Base-by-base conservation (phyloP, 352 stramenopile genomes). In the Phytopythium kandeliae region DNA sequence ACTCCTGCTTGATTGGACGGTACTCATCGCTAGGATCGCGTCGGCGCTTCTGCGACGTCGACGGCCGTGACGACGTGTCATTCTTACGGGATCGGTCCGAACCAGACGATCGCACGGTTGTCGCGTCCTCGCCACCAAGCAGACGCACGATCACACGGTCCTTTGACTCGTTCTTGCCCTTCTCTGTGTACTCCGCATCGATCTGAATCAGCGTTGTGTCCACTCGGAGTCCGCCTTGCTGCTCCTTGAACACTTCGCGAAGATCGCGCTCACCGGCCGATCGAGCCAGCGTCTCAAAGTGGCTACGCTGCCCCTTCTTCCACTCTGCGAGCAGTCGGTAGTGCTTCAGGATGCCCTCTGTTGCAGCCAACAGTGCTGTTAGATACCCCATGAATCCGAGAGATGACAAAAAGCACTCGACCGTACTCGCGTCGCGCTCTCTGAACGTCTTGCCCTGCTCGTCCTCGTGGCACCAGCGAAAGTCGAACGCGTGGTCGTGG, bases 401-500 rank as follows among this genome's bases (percentile, higher is more conserved):
- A n/a, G n/a, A n/a, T n/a, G n/a, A n/a, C n/a, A n/a, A n/a, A 5
- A 15, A 33, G 31, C 11, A 26, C 22, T 25, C 3, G 31, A 5
- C 75, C 79, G 52, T 74, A 91, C 79, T 88, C 11, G 81, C 81
- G 68, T 62, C 63, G 21, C 78, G 76, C 33, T 89, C 77, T 11
- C 68, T 88, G 26, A 92, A 75, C n/a, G 76, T 35, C 3, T 57
- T 50, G 31, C 75, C 73, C 49, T 86, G 65, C 22, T 68, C 30
- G 34, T 67, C 66, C 38, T 77, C 62, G 31, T 58, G 69, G 38
- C 81, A 92, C 81, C 81, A 92, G 28, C 79, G 80, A 41, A 90
- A 90, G 49, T 73, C 84, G 46, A 89, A 92, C n/a, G 85, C 71
- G 35, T 81, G 76, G 44, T 81, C 74, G 33, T 78, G 74, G 60